Evolutionary conservation across 352 stramenopile species (phyloP), one percentile per base, ranked within the genome.

Genomic region (Globisporangium heterothallicum): DNA sequence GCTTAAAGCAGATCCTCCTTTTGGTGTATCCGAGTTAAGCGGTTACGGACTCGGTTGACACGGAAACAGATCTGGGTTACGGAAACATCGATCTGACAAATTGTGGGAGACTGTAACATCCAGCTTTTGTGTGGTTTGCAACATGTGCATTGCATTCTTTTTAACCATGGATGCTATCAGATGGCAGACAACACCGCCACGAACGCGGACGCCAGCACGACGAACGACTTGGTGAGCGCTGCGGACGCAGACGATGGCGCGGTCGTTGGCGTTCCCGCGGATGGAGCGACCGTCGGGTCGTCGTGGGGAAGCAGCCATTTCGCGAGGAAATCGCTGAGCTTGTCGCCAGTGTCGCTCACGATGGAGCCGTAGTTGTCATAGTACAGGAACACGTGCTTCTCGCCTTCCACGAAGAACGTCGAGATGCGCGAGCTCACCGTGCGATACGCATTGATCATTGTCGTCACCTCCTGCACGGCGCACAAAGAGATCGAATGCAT

Each of bases 371-470:
- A 78, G 44, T 59, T 56, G 3, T 58, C 49, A 35, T 65, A 44
- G 12, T 36, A 59, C 14, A 78, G 59, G 51, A 82, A 74, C 24
- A 78, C 66, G 53, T 84, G 70, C 42, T 65, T 59, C 21, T 65
- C 64, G 45, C 73, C 66, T 14, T 79, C 68, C 29, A 75, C 66
- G 45, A 80, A 77, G 50, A 74, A 81, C 19, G 70, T 74, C 41
- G 60, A 60, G 32, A 81, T 53, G 14, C 55, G 53, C 50, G 56
- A 60, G 60, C 63, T 67, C 22, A 69, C 29, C 18, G 46, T 56
- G 49, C 74, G 54, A 56, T 86, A 76, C 42, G 67, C 58, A 34
- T 60, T 47, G 14, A 74, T 36, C 25, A 80, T 77, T 16, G 47
- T 43, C 6, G 49, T 61, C 54, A 75, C 65, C 44, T 74, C 58